Base-by-base conservation (phyloP, 2,329 filamentous ascomycete genomes). In the Colletotrichum plurivorum region DNA sequence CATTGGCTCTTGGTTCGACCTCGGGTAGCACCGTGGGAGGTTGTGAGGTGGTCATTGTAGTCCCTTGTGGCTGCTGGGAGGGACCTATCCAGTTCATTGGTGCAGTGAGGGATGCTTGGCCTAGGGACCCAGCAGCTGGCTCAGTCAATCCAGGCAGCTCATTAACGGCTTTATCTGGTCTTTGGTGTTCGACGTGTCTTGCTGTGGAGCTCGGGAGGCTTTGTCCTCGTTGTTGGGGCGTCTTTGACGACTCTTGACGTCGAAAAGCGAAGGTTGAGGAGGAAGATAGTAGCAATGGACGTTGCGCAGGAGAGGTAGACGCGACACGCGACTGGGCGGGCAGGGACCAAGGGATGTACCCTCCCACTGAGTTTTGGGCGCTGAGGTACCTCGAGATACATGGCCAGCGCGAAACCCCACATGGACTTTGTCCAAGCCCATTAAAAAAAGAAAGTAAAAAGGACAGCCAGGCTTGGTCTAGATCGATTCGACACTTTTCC, bases 311-410 rank as follows among this genome's bases (percentile, higher is more conserved):
- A 13, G 15, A 9, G 31, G 31, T 36, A 36, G 39, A 61, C 62
- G 61, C 60, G 55, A 66, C 36, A 60, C 66, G 66, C 55, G 62
- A 60, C 62, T 60, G 22, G 27, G 39, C 62, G 49, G 51, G 55
- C 62, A 56, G 18, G 66, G 53, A 48, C 55, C 7, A 15, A 20
- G 16, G 10, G 8, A 39, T 25, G 55, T 69, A 56, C 22, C 25
- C 39, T 18, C 18, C 16, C 13, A 5, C 27, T 4, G 10, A 3
- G 49, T 4, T 20, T 31, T 25, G 13, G 31, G 39, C n/a, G 25
- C 36, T 13, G 15, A n/a, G n/a, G 16, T 67, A 69, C 22, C 18
- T 45, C 12, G n/a, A n/a, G n/a, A 13, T 56, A 69, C 62, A 65
- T 43, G 6, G 18, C 5, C 25, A 16, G 20, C 36, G 5, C 43